Conservation (phyloP, 768 basidiomycete species). For the Clavulina sp. region DNA sequence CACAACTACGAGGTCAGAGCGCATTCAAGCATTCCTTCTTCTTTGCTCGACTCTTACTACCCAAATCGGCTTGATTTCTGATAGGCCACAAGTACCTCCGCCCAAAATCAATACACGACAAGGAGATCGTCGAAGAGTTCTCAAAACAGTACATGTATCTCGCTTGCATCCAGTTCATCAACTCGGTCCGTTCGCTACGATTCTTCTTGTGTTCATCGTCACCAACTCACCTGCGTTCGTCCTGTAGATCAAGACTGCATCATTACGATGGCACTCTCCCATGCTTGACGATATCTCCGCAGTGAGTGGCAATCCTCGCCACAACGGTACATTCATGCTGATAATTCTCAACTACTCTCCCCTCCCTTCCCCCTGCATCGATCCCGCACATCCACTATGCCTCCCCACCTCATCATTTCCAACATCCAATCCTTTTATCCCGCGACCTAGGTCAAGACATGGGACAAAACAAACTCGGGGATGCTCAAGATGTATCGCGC, state of each 20-base stretch:
- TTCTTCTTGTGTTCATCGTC: neutral
- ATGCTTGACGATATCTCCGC: constrained; percentile 98
- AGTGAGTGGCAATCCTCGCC: constrained; percentile 19
- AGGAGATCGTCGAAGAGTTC: constrained; percentile 83
- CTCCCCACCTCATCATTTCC: no score
- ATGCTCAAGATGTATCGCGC: constrained; percentile 98
- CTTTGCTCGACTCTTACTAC: no score
- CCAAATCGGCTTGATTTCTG: neutral
- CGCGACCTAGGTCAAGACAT: constrained; percentile 48
- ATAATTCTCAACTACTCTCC: neutral
- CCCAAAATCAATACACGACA: constrained; percentile 84
- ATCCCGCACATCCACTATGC: neutral
- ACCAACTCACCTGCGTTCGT: neutral
- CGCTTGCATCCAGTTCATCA: constrained; percentile 89
- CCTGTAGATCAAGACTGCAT: constrained; percentile 78
- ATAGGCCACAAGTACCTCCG: constrained; percentile 75
- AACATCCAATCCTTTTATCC: neutral
- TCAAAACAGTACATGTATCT: constrained; percentile 92
- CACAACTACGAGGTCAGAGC: constrained; percentile 44
- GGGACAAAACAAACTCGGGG: constrained; percentile 91
- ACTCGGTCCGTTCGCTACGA: constrained; percentile 43
- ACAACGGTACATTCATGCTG: neutral
- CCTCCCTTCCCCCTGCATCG: neutral
- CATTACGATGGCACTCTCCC: constrained; percentile 92
- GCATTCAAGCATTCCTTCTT: neutral